A percentile compares a stretch with the other conserved stretches of the same genome.
Evolutionary conservation across 257 asterid species (phyloP).

Genomic region (Gentiana dahurica): DNA sequence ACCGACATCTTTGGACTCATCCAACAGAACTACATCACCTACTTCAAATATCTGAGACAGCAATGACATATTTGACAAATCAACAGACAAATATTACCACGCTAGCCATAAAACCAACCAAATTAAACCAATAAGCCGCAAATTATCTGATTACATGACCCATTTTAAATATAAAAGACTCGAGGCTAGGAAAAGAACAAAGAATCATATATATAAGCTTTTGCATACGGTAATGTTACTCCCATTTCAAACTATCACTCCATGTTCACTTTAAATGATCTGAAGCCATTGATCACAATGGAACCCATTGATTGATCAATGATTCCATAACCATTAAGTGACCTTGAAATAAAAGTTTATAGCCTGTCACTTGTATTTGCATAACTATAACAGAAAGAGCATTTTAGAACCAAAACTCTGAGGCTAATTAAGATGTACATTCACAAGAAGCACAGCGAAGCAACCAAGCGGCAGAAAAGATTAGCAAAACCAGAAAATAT

Average conservation of each 20-base stretch:
- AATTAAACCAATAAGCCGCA: not conserved
- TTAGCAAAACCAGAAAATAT: too few species aligned
- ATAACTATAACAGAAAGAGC: not conserved
- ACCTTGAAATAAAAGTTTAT: too few species aligned
- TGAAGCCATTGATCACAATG: too few species aligned
- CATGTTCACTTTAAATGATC: too few species aligned
- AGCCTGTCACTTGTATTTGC: not conserved
- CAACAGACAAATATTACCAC: not conserved
- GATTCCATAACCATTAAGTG: too few species aligned
- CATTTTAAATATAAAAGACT: not conserved
- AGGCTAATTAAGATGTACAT: too few species aligned
- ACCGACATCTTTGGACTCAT: constrained; percentile 68
- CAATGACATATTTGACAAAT: constrained; percentile 1
- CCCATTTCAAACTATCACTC: too few species aligned
- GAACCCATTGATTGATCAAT: too few species aligned
- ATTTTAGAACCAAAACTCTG: too few species aligned
- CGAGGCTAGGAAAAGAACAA: not conserved
- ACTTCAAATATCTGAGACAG: constrained; percentile 73
- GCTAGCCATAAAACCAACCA: not conserved
- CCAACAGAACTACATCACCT: constrained; percentile 68
- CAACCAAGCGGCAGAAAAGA: too few species aligned
- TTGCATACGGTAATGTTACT: not conserved
- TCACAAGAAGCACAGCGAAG: too few species aligned
- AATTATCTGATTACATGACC: not conserved
- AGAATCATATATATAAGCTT: not conserved